Evolutionary conservation across 176 grass and related monocot species (phyloP), one percentile per base, ranked within the genome.

Genomic region (Musa troglodytarum): DNA sequence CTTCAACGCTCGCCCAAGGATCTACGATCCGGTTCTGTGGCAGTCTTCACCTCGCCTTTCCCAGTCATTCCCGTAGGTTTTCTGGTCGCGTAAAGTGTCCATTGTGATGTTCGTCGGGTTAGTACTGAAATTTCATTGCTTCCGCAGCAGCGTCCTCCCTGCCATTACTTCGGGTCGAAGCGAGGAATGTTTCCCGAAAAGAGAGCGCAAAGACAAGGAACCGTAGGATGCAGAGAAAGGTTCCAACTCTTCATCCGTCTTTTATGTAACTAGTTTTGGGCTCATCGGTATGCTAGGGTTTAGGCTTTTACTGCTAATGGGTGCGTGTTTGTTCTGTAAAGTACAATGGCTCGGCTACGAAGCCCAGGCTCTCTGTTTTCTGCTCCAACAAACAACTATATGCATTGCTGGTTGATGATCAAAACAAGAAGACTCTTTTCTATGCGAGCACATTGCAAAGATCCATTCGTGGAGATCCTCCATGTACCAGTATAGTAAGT

Each of bases 171-270:
- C 87, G 84, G 74, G 83, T 99, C 53, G 78, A 88, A 65, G 95
- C 88, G 0, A 89, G 85, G 87, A 79, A 82, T 17, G 72, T 68
- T 28, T 54, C 90, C 7, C 79, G 80, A 19, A 91, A 74, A 82
- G 95, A 99, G 84, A 99, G 50, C 23, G 76, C 88, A 53, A 99
- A 99, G 76, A 84, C 87, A 78, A 94, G 90, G 77, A 92, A 91
- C 82, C 81, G 86, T 15, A 73, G 82, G n/a, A 72, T 82, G 50
- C 82, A 83, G 82, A 94, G 77, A 81, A 94, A 99, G 95, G 95
- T 94, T 0, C 10, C 1, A 4, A 8, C 50, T 69, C 12, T 64
- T 22, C 10, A 9, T 9, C 11, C 8, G 21, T 25, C 5, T 50
- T 25, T 74, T 20, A 13, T 16, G 10, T 28, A 53, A 52, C 14